Evolutionary conservation across 768 basidiomycete genomes (phyloP).

Genomic region (Tylopilus cervinicoccineus): DNA sequence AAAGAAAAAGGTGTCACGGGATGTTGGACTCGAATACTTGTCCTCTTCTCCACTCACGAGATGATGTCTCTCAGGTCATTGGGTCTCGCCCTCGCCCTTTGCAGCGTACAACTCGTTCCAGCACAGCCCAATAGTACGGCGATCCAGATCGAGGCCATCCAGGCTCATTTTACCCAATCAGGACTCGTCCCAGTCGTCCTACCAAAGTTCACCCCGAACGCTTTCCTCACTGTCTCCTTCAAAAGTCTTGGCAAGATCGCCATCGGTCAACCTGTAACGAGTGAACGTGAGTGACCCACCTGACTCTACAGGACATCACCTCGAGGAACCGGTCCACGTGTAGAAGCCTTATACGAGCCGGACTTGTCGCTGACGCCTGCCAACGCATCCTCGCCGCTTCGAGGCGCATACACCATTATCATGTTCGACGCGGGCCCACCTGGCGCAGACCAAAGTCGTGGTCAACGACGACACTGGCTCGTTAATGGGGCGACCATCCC

Average conservation of each 20-base stretch:
- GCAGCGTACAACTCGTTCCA: constrained; percentile 27
- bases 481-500: constrained; percentile 57
- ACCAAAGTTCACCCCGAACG: constrained; percentile 54
- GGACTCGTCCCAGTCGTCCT: constrained; percentile 61
- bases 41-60: not conserved
- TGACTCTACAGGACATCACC: not conserved
- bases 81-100: constrained; percentile 33
- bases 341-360: constrained; percentile 59
- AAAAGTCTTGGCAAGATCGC: constrained; percentile 44
- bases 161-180: constrained; percentile 64
- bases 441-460: constrained; percentile 52
- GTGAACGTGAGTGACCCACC: constrained; percentile 45
- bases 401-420: constrained; percentile 57
- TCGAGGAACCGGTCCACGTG: not conserved
- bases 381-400: constrained; percentile 43
- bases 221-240: constrained; percentile 52
- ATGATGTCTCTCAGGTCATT: constrained; percentile 16
- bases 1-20: not conserved
- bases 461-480: constrained; percentile 79
- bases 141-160: constrained; percentile 51
- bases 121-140: constrained; percentile 43
- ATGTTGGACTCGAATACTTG: not conserved
- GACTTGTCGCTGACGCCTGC: constrained; percentile 47
- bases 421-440: constrained; percentile 76
- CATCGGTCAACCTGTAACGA: constrained; percentile 56